Conservation (phyloP, 1,284 basidiomycete species). For the Tylopilus sp. region DNA sequence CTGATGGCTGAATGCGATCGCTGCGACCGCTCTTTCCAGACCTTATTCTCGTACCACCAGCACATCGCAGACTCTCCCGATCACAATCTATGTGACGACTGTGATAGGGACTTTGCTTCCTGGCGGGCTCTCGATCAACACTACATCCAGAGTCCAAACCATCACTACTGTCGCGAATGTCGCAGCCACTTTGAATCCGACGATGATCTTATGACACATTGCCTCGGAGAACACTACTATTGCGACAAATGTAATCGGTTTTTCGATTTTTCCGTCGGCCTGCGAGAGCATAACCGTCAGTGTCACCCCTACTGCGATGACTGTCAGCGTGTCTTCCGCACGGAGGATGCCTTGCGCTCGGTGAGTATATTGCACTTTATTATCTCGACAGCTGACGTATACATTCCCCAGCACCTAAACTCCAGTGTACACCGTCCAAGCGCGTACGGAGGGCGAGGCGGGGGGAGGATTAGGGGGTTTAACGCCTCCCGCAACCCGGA, state of each 20-base stretch:
- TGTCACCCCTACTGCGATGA: conserved; percentile 45
- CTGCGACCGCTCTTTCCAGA: conserved; percentile 18
- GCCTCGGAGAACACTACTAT: conserved; percentile 35
- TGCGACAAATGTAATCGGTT: conserved; percentile 40
- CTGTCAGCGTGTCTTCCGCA: conserved; percentile 43
- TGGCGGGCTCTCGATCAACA: conserved; percentile 19
- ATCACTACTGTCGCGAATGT: conserved; percentile 44
- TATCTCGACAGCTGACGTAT: background rate
- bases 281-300: conserved; percentile 47
- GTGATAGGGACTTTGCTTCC: conserved; percentile 22
- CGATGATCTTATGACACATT: conserved; percentile 33
- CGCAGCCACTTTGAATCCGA: conserved; percentile 32
- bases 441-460: conserved; percentile 50
- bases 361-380: conserved; percentile 2
- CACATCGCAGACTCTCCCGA: conserved; percentile 21
- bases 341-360: conserved; percentile 34
- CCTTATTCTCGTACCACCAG: conserved; percentile 15
- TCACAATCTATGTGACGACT: conserved; percentile 22
- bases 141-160: conserved; percentile 23
- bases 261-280: conserved; percentile 36
- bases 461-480: conserved; percentile 45
- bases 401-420: conserved; percentile 32
- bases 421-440: conserved; percentile 39
- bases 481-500: conserved; percentile 29
- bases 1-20: conserved; percentile 12